These are phyloP conservation scores for Colletotrichum sp. DNA, from an alignment of 2,329 filamentous ascomycete genomes.

Conservation along the genomic window DNA sequence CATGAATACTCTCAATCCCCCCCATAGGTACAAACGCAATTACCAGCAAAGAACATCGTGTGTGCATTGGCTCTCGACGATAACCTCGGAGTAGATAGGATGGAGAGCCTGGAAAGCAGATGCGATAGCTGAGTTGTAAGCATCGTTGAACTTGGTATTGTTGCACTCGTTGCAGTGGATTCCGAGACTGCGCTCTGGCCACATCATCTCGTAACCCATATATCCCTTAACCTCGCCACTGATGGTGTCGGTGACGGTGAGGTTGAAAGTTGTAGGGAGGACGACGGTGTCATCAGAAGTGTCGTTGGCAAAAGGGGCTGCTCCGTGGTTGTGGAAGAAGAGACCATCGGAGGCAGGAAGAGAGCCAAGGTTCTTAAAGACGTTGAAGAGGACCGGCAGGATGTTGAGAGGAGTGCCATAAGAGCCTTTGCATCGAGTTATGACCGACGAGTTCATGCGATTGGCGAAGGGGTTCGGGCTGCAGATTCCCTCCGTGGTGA, in stretches of 20 bases:
- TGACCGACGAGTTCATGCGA: conserved; percentile 16
- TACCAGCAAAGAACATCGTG: conserved; percentile 9
- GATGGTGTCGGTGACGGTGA: conserved; percentile 9
- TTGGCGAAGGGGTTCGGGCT: conserved; percentile 14
- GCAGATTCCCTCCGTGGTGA: conserved; percentile 8
- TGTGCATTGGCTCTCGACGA: conserved; percentile 18
- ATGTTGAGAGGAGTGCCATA: conserved; percentile 12
- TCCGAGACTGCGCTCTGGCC: background rate
- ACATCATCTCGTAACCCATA: conserved; percentile 15
- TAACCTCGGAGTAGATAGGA: conserved; percentile 12
- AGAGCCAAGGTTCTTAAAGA: conserved; percentile 20
- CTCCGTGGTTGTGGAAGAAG: background rate
- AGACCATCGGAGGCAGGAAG: background rate
- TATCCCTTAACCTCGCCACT: conserved; percentile 9
- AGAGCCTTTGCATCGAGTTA: conserved; percentile 6
- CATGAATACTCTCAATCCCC: background rate
- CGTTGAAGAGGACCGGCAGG: conserved; percentile 13
- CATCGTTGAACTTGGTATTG: conserved; percentile 5
- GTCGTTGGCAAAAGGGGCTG: conserved; percentile 12
- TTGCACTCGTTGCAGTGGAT: conserved; percentile 19
- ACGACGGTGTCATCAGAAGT: conserved; percentile 18
- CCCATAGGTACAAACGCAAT: background rate
- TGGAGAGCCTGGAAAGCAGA: conserved; percentile 17
- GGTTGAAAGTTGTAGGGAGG: conserved; percentile 6
- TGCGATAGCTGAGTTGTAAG: conserved; percentile 13